Base-by-base conservation (phyloP, 352 stramenopile genomes). In the Globisporangium middletonii region DNA sequence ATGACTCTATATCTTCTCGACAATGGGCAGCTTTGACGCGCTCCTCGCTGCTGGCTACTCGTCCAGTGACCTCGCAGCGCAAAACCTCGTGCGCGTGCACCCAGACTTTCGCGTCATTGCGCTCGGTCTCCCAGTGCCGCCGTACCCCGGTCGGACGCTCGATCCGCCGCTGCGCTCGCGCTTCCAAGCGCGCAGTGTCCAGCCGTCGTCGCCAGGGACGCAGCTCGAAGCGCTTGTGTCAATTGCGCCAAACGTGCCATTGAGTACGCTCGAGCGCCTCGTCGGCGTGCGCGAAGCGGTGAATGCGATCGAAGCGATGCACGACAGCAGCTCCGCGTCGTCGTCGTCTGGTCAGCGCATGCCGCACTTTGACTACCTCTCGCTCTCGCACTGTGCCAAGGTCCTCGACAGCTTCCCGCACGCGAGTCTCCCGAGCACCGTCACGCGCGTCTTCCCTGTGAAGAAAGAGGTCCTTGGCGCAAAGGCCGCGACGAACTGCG, bases 81-180 rank as follows among this genome's bases (percentile, higher is more conserved):
- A 89, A 60, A 90, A 89, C 28, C 60, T 96, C 12, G 71, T 94
- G 28, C 81, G 82, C n/a, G 83, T 98, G 13, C 87, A 97, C 63
- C 79, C 75, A 3, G 79, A 96, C 59, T 99, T 99, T 71, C 83
- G 94, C 26, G 94, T 98, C 26, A 89, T 98, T 38, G 95, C 92
- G 0, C 68, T 98, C 12, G 90, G 82, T 44, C 62, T 98, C 2
- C 86, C 89, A 1, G 76, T 89, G 50, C 89, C 89, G 38, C 87
- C 87, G 16, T 97, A 95, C 57, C 77, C 84, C 13, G 87, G 87
- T 1, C 81, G 83, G 6, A 88, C 88, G 12, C 72, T 96, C 18
- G 88, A 97, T 50, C 88, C 88, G 27, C 88, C 88, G 6, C 68
- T 97, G 12, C 83, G 88, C 1, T 96, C 84, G 4, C 80, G 88